Evolutionary conservation across 352 stramenopile species (phyloP).

Genomic region (Phytophthora chlamydospora): DNA sequence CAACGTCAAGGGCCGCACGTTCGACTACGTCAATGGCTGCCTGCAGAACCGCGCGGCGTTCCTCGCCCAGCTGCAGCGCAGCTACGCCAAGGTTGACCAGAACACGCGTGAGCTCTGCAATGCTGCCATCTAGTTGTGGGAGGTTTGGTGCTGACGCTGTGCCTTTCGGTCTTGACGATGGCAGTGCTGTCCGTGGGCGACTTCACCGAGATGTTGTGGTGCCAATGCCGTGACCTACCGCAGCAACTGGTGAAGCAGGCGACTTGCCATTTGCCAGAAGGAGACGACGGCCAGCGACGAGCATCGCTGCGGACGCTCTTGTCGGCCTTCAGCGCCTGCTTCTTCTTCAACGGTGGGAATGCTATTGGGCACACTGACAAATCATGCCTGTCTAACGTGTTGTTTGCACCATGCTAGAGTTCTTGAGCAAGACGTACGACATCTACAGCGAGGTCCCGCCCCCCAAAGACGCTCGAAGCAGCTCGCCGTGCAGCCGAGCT

Average conservation of each 20-base stretch:
- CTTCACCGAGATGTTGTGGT: constrained; percentile 65
- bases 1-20: constrained; percentile 46
- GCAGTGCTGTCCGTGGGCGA: constrained; percentile 60
- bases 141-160: constrained; percentile 1
- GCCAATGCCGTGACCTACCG: constrained; percentile 61
- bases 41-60: constrained; percentile 63
- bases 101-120: constrained; percentile 33
- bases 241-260: constrained; percentile 45
- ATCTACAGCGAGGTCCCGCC: constrained; percentile 53
- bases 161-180: not conserved
- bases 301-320: constrained; percentile 44
- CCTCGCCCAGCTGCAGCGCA: constrained; percentile 47
- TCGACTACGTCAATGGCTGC: constrained; percentile 61
- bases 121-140: not conserved
- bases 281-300: constrained; percentile 33
- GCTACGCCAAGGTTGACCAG: constrained; percentile 45
- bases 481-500: constrained; percentile 34
- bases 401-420: constrained; percentile 37
- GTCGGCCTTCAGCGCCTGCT: constrained; percentile 44
- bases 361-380: not conserved
- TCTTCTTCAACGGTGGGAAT: constrained; percentile 57
- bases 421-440: constrained; percentile 51
- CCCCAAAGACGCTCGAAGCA: constrained; percentile 29
- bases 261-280: constrained; percentile 44
- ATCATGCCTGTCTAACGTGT: not conserved